Evolutionary conservation across 2,329 filamentous ascomycete genomes (phyloP).

Genomic region (Diatrype stigma): DNA sequence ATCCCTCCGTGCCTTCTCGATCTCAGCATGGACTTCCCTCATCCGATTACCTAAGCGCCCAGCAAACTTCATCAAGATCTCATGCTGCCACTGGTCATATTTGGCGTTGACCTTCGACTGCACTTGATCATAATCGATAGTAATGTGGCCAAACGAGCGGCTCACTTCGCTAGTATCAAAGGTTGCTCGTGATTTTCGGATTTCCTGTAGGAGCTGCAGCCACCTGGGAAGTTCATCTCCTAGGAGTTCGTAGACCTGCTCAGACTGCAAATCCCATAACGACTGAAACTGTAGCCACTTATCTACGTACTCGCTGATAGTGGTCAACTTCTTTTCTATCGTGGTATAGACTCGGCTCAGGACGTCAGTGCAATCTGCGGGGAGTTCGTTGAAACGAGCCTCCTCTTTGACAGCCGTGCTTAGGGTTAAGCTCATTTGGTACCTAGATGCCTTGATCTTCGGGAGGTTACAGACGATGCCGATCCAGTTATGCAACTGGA

Average conservation of each 20-base stretch:
- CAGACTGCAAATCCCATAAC: conserved; percentile 93
- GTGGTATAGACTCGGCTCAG: conserved; percentile 76
- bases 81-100: conserved; percentile 99
- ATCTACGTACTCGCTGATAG: conserved; percentile 83
- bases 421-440: conserved; percentile 71
- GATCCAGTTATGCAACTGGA: conserved; percentile 89
- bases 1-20: conserved; percentile 84
- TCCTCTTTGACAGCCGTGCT: conserved; percentile 63
- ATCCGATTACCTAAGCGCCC: conserved; percentile 83
- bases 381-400: conserved; percentile 76
- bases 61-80: conserved; percentile 92
- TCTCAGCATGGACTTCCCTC: conserved; percentile 86
- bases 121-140: conserved; percentile 96
- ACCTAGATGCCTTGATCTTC: conserved; percentile 91
- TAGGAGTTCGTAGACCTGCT: conserved; percentile 88
- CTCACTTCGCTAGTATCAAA: conserved; percentile 97
- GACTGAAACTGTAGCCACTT: conserved; percentile 99
- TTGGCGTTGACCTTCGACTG: conserved; percentile 98
- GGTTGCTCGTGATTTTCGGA: conserved; percentile 88
- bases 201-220: conserved; percentile 95
- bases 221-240: conserved; percentile 89
- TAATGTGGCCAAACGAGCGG: conserved; percentile 87
- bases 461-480: conserved; percentile 87
- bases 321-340: conserved; percentile 76
- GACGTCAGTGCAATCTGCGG: conserved; percentile 74